A percentile compares a stretch with the other conserved stretches of the same genome.
Conservation (phyloP, 169 alveolate genomes). For the Plasmodium ovale region DNA sequence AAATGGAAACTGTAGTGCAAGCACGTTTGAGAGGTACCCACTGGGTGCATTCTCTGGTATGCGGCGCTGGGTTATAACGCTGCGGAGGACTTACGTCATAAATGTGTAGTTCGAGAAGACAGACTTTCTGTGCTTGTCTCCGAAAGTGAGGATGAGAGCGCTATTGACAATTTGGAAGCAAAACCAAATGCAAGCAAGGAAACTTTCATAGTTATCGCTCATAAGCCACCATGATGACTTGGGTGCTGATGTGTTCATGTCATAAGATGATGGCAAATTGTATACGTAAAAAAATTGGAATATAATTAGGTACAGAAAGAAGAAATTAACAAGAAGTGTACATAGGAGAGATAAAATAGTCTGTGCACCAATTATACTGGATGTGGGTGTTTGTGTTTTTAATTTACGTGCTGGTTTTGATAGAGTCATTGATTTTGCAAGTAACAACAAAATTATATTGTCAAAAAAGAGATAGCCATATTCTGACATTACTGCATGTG, state of each 20-base stretch:
- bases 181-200: slow-evolving; percentile 88
- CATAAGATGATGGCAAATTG: slow-evolving; percentile 80
- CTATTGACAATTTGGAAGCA: slow-evolving; percentile 89
- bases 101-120: slow-evolving; percentile 84
- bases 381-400: slow-evolving; percentile 89
- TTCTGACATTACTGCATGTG: slow-evolving; percentile 90
- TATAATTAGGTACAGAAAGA: slow-evolving; percentile 76
- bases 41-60: neutral
- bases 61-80: neutral
- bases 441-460: slow-evolving; percentile 81
- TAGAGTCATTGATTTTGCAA: slow-evolving; percentile 87
- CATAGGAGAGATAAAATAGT: slow-evolving; percentile 85
- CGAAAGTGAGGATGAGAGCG: slow-evolving; percentile 89
- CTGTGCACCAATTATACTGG: slow-evolving; percentile 89
- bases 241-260: slow-evolving; percentile 79
- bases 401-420: slow-evolving; percentile 84
- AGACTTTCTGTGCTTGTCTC: slow-evolving; percentile 88
- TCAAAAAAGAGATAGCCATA: slow-evolving; percentile 89
- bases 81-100: slow-evolving; percentile 80
- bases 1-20: slow-evolving; percentile 43
- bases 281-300: slow-evolving; percentile 68
- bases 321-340: slow-evolving; percentile 81
- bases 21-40: neutral
- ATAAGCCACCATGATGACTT: slow-evolving; percentile 91
- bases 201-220: slow-evolving; percentile 91